Conservation (phyloP, 2,329 filamentous ascomycete species). For the Seiridium unicorne region DNA sequence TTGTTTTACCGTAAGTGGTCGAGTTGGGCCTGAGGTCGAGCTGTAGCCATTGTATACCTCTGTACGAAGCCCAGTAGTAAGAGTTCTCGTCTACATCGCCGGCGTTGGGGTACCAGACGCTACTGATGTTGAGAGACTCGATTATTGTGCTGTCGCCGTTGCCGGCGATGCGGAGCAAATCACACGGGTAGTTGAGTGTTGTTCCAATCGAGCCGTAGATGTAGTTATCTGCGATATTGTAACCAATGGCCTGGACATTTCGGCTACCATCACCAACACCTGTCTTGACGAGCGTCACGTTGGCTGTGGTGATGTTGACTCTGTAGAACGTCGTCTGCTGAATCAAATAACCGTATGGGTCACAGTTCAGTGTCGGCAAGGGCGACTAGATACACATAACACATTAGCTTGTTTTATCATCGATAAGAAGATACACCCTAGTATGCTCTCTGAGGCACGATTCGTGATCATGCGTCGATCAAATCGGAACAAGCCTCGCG, state of each 20-base stretch:
- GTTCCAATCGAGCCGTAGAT: slow-evolving; percentile 13
- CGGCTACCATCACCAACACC: slow-evolving; percentile 6
- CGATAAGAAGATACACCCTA: too few relatives aligned
- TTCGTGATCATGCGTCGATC: too few relatives aligned
- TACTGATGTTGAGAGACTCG: neutral
- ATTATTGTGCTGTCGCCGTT: slow-evolving; percentile 10
- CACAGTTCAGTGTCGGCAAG: slow-evolving; percentile 10
- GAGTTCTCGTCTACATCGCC: slow-evolving; percentile 7
- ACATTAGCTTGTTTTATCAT: too few relatives aligned
- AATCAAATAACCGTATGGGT: slow-evolving; percentile 16
- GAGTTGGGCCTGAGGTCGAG: neutral
- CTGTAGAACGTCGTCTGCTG: slow-evolving; percentile 10
- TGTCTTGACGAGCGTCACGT: neutral
- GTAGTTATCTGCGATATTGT: slow-evolving; percentile 16
- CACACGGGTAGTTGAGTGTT: neutral
- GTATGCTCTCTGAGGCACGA: too few relatives aligned
- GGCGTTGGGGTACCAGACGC: neutral
- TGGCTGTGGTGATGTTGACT: slow-evolving; percentile 13
- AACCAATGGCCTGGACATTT: slow-evolving; percentile 14
- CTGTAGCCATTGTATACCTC: neutral
- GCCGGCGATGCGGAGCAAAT: slow-evolving; percentile 13
- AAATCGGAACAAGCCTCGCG: too few relatives aligned
- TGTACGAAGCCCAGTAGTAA: neutral
- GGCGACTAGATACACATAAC: neutral
- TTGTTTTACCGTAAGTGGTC: neutral